Percentiles rank a stretch among this genome's conserved stretches.
These are phyloP conservation scores for Candida bentonensis DNA, from an alignment of 805 yeast species.

Conservation along the genomic window DNA sequence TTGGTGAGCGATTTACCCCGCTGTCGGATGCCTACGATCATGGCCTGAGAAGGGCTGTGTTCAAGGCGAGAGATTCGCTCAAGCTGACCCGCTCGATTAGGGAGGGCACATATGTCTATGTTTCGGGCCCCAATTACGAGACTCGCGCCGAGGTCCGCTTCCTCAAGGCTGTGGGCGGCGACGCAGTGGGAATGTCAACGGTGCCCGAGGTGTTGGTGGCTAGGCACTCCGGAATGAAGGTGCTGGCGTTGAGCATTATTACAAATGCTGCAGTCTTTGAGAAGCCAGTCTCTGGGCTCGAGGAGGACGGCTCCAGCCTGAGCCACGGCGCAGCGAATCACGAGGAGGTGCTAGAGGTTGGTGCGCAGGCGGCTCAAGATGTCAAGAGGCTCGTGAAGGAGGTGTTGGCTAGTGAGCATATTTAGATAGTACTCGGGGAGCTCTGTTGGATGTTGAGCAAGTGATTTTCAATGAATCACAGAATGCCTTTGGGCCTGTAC, in stretches of 20 bases:
- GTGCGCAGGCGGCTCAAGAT: conserved; percentile 66
- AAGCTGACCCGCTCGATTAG: conserved; percentile 44
- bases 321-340: conserved; percentile 72
- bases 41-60: conserved; percentile 48
- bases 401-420: conserved; percentile 11
- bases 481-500: too few species aligned
- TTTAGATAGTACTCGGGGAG: too few species aligned
- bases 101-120: conserved; percentile 79
- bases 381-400: conserved; percentile 48
- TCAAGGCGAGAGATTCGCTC: conserved; percentile 37
- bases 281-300: conserved; percentile 22
- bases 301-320: conserved; percentile 7
- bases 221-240: conserved; percentile 71
- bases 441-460: too few species aligned
- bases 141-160: conserved; percentile 81
- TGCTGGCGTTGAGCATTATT: conserved; percentile 71
- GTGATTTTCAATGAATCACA: too few species aligned
- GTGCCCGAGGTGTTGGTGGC: conserved; percentile 94
- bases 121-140: conserved; percentile 90
- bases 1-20: conserved; percentile 82
- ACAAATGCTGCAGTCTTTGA: conserved; percentile 71
- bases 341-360: conserved; percentile 79
- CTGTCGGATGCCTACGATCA: conserved; percentile 81
- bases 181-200: conserved; percentile 95
- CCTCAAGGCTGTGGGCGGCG: conserved; percentile 64